Evolutionary conservation across 768 basidiomycete genomes (phyloP).

Genomic region (Psilocybe cubensis): DNA sequence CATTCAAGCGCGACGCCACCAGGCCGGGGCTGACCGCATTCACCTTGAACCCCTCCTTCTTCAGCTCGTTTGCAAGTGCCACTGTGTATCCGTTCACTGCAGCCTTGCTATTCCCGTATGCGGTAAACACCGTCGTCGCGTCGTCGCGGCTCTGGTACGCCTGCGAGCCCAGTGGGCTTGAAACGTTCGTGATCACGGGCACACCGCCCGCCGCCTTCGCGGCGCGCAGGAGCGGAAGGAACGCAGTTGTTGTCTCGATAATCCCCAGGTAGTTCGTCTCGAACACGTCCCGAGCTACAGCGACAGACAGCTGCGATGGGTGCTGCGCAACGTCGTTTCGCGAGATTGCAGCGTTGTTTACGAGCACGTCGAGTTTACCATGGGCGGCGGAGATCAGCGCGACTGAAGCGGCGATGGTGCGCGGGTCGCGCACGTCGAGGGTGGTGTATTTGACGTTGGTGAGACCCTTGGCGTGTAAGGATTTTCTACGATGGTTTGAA

Average conservation of each 20-base stretch:
- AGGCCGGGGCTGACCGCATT: slow-evolving; percentile 69
- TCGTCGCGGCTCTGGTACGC: slow-evolving; percentile 31
- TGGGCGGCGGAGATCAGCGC: slow-evolving; percentile 38
- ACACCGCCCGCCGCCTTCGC: slow-evolving; percentile 27
- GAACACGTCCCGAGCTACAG: slow-evolving; percentile 35
- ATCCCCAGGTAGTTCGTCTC: slow-evolving; percentile 49
- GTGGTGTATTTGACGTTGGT: slow-evolving; percentile 37
- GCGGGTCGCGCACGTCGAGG: slow-evolving; percentile 43
- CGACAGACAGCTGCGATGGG: slow-evolving; percentile 35
- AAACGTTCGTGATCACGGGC: slow-evolving; percentile 46
- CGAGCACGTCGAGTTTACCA: slow-evolving; percentile 46
- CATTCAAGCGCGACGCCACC: slow-evolving; percentile 46
- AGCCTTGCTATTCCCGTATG: slow-evolving; percentile 74
- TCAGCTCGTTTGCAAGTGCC: slow-evolving; percentile 65
- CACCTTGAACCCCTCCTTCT: slow-evolving; percentile 52
- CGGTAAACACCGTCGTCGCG: slow-evolving; percentile 35
- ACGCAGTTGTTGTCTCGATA: slow-evolving; percentile 44
- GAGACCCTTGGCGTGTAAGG: slow-evolving; percentile 34
- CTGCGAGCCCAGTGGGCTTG: slow-evolving; percentile 49
- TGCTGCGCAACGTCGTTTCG: slow-evolving; percentile 29
- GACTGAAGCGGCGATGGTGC: slow-evolving; percentile 36
- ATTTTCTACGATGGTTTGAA: slow-evolving; percentile 21
- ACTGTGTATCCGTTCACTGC: slow-evolving; percentile 66
- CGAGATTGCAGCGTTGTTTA: slow-evolving; percentile 47
- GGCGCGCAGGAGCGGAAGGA: slow-evolving; percentile 47